Conservation (phyloP, 208 protist genomes). For the Crithidia sp. region DNA sequence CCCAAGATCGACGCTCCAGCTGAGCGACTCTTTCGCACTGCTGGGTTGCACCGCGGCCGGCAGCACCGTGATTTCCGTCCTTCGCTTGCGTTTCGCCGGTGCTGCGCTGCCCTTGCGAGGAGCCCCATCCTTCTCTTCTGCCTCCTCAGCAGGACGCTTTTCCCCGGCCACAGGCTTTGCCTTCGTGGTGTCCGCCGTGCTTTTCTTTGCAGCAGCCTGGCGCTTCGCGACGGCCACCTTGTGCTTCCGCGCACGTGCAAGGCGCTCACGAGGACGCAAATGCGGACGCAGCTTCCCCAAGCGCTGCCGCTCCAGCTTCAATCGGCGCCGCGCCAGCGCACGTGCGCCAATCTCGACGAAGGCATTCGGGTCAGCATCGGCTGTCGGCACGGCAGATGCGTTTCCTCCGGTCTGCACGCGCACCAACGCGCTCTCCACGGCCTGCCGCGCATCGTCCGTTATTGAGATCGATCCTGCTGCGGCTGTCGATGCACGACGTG, state of each 20-base stretch:
- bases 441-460: neutral
- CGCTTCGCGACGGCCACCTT: neutral
- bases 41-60: neutral
- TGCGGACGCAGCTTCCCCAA: conserved; percentile 11
- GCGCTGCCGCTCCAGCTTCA: conserved; percentile 13
- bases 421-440: conserved; percentile 21
- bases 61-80: neutral
- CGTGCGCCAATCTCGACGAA: conserved; percentile 29
- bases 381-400: neutral
- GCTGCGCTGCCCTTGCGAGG: too few species aligned
- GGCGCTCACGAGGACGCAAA: conserved; percentile 4
- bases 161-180: neutral
- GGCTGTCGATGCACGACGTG: conserved; percentile 1
- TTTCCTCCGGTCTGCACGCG: neutral
- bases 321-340: conserved; percentile 8
- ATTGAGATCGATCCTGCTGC: neutral
- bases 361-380: neutral
- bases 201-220: neutral
- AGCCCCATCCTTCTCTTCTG: too few species aligned
- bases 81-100: neutral
- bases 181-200: neutral
- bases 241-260: conserved; percentile 5
- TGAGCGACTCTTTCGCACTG: conserved; percentile 10
- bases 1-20: conserved; percentile 30
- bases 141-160: too few species aligned